Evolutionary conservation across 306 rosid species (phyloP), one percentile per base, ranked within the genome.

Genomic region (Acacia confusa): DNA sequence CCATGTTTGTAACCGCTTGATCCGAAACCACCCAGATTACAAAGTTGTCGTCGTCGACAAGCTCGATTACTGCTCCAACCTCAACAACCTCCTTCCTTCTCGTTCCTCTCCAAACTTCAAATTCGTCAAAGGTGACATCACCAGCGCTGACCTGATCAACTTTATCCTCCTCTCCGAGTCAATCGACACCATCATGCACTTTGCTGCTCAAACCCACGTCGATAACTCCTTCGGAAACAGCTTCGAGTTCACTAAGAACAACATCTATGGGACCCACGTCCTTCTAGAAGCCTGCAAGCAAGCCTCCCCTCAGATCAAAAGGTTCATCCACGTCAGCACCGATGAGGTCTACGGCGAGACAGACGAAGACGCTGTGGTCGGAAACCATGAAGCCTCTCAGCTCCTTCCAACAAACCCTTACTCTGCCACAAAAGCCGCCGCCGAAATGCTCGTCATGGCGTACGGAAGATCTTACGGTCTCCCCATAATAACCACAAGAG

Each of bases 401-500:
- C 91, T 90, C 22, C 90, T 90, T 25, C 93, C 93, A 12, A 86
- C 91, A 9, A 90, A 90, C 66, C 91, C 91, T 1, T 90, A 88
- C 73, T 88, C 93, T 72, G 91, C 93, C 1, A 87, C 93, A 2
- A 90, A 90, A 80, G 93, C 91, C 15, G 91, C 91, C 24, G 93
- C 93, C 0, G 91, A 90, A 76, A 90, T 90, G 91, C 90, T 90
- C 27, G 93, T 88, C 14, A 90, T 90, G 93, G 93, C 93, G 13
- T 90, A 90, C 65, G 90, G 85, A 1, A 67, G 90, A 19, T 88
- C 93, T 10, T 88, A 90, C 82, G 91, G 89, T 3, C 81, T 89
- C n/a, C 89, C 92, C 6, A 86, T 84, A 48, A 89, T 89, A 68
- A 89, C 91, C 41, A 89, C 91, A 7, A 81, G 92, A 60, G 91